phyloP scores from a whole-genome alignment of 2,329 filamentous ascomycete genomes.

The Trichoderma lentiforme region DNA sequence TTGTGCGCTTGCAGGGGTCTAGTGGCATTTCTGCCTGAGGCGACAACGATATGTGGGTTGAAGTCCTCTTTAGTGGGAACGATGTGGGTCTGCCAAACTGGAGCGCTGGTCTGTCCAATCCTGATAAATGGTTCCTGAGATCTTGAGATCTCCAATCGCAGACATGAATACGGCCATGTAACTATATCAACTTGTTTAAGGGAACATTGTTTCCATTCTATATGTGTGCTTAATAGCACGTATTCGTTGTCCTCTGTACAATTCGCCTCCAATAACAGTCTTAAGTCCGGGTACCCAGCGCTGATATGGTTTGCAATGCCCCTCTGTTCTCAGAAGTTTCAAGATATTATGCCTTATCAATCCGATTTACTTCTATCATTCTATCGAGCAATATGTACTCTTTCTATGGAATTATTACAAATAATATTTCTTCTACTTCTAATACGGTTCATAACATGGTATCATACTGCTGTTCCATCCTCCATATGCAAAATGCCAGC shows the following conservation, averaged over 20 bases:
- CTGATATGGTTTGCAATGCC: not conserved
- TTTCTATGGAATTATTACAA: not conserved
- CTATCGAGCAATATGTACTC: not conserved
- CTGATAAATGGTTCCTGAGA: not conserved
- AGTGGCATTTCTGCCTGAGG: not conserved
- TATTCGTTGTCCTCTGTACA: not conserved
- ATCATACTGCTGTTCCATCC: not conserved
- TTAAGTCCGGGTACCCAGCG: not conserved
- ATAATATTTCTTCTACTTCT: not conserved
- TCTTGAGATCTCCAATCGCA: not conserved
- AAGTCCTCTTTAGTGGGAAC: not conserved
- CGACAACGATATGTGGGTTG: not conserved
- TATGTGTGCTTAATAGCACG: rapidly evolving
- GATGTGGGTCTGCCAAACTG: not conserved
- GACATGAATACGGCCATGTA: not conserved
- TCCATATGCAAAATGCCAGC: not conserved
- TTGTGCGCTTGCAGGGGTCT: constrained; percentile 18
- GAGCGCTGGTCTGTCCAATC: not conserved
- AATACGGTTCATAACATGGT: not conserved
- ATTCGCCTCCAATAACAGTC: not conserved
- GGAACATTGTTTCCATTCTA: not conserved
- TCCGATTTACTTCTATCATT: not conserved
- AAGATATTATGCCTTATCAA: not conserved
- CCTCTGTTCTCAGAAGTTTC: not conserved
- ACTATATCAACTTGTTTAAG: not conserved